These are phyloP conservation scores for Hondaea fermentalgiana DNA, from an alignment of 108 stramenopile genomes.

Conservation along the genomic window DNA sequence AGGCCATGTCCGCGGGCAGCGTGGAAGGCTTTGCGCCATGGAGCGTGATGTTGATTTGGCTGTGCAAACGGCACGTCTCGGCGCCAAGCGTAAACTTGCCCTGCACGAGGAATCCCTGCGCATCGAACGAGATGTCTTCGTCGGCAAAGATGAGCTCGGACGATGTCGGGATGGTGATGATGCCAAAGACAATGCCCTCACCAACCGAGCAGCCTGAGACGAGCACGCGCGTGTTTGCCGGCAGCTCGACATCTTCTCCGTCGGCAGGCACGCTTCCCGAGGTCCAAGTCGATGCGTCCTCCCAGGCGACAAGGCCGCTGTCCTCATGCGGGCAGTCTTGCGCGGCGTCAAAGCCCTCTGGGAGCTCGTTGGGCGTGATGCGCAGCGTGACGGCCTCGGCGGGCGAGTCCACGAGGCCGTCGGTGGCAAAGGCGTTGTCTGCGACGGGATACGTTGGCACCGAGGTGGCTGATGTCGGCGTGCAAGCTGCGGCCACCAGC, in stretches of 20 bases:
- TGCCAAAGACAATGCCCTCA: neutral
- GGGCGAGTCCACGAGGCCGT: neutral
- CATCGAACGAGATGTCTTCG: neutral
- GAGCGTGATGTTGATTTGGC: neutral
- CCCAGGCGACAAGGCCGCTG: neutral
- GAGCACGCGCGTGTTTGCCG: neutral
- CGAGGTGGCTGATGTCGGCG: neutral
- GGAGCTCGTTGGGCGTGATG: neutral
- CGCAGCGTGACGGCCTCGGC: neutral
- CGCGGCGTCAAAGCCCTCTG: neutral
- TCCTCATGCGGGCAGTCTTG: neutral
- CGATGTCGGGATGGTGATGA: neutral
- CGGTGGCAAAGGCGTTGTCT: neutral
- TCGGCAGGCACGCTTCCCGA: neutral
- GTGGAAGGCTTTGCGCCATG: neutral
- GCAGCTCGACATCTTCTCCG: neutral
- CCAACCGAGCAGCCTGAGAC: neutral
- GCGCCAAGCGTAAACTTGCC: neutral
- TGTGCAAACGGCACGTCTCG: neutral
- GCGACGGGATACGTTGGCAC: neutral
- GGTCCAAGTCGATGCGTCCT: neutral
- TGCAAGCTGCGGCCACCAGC: neutral
- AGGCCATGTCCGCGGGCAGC: neutral
- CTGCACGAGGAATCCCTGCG: neutral
- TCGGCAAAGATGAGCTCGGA: neutral